Conservation (phyloP, 345 rosid species). For the Linum usitatissimum region DNA sequence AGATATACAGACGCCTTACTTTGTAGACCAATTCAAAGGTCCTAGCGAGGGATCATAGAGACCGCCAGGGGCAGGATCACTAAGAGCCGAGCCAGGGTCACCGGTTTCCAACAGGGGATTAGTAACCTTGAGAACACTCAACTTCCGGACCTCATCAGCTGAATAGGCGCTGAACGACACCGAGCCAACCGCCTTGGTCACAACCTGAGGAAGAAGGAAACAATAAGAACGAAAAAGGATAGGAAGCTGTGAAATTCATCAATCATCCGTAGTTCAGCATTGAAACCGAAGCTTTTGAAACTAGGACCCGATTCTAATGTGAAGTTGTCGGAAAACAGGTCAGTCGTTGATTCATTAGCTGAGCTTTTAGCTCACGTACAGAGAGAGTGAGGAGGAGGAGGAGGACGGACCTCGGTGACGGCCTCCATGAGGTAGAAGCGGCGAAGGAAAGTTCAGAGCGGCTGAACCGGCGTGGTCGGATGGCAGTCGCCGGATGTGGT, state of each 20-base stretch:
- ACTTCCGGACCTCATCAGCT: conserved; percentile 40
- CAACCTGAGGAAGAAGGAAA: conserved; percentile 24
- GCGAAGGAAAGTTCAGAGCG: neutral
- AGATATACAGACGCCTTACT: conserved; percentile 18
- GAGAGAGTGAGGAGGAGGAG: neutral
- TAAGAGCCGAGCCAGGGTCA: conserved; percentile 11
- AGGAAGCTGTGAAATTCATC: no score
- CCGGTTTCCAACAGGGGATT: conserved; percentile 30
- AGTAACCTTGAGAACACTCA: conserved; percentile 38
- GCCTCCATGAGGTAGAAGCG: neutral
- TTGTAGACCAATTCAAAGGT: conserved; percentile 24
- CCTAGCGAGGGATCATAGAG: conserved; percentile 49
- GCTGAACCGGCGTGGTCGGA: neutral
- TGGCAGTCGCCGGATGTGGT: no score
- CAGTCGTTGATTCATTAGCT: no score
- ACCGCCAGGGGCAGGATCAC: conserved; percentile 40
- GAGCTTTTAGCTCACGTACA: neutral
- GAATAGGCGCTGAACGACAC: conserved; percentile 43
- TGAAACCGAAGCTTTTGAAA: neutral
- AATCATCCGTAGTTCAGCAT: no score
- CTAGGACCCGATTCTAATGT: neutral
- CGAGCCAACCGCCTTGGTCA: conserved; percentile 34
- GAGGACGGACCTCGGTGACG: neutral
- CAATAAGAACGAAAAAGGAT: neutral
- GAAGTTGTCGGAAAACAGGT: no score